Percentiles rank a stretch among this genome's conserved stretches.
Evolutionary conservation across 441 rosid species (phyloP).

Genomic region (Erodium texanum): DNA sequence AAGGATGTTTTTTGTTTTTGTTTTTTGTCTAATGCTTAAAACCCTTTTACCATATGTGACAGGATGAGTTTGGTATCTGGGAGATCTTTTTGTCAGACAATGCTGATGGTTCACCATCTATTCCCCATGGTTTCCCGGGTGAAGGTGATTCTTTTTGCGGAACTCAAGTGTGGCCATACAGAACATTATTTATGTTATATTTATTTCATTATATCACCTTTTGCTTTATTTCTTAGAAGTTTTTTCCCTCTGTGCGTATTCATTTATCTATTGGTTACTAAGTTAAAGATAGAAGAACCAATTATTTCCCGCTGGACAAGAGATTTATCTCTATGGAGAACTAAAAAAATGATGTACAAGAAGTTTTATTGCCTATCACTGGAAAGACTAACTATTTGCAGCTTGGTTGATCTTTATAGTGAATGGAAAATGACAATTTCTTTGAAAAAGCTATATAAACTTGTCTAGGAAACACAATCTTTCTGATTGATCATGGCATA

Average conservation of each 20-base stretch:
- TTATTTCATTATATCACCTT: neutral
- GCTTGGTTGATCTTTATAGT: neutral
- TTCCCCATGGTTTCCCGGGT: constrained; percentile 97
- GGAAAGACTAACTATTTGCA: too few relatives aligned
- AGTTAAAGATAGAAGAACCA: too few relatives aligned
- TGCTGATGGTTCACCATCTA: constrained; percentile 81
- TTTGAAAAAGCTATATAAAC: neutral
- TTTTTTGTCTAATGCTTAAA: neutral
- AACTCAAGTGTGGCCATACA: constrained; percentile 11
- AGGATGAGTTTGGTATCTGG: constrained; percentile 96
- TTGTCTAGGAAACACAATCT: neutral
- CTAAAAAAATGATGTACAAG: too few relatives aligned
- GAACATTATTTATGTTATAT: neutral
- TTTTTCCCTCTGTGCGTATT: neutral
- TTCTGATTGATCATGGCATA: neutral
- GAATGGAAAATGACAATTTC: neutral
- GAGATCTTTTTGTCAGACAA: constrained; percentile 88
- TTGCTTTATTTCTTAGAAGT: neutral
- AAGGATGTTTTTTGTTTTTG: constrained; percentile 3
- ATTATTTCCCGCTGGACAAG: too few relatives aligned
- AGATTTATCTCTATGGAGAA: too few relatives aligned
- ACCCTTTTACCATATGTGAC: constrained; percentile 20
- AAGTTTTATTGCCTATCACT: too few relatives aligned
- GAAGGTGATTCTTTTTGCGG: constrained; percentile 46
- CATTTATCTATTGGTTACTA: neutral